Evolutionary conservation across 306 rosid species (phyloP), one percentile per base, ranked within the genome.

Genomic region (Castanospermum australe): DNA sequence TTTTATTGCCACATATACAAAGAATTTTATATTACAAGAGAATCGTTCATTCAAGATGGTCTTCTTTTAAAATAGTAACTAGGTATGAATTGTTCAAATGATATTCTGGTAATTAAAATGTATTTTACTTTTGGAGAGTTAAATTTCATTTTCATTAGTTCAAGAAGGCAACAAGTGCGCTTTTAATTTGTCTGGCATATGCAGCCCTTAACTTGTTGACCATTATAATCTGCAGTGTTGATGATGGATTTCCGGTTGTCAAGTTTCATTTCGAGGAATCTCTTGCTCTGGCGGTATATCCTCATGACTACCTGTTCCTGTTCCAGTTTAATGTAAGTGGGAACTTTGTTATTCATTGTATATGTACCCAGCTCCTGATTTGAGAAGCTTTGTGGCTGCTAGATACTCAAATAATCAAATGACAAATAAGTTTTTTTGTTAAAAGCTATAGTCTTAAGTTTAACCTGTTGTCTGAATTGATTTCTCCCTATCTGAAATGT

Each of bases 241-340:
- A 95, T 71, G 88, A 59, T 44, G 92, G 87, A 59, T 95, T 95
- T 85, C 98, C 99, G 41, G 62, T 63, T 48, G 88, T 91, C 51
- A 90, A 72, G 72, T 83, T 95, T 50, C 82, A 57, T 76, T 95
- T 95, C 75, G 91, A 81, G 70, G 83, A 69, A 44, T 81, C 91
- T 24, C 90, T 88, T 78, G 57, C 84, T 76, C 81, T 95, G 82
- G 81, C 73, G 6, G 91, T 86, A 13, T 83, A 92, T 87, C 97
- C 99, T 81, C 98, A 73, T 5, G 94, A 91, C 14, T 95, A 95
- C 75, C 80, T 95, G 57, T 95, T 95, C 75, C 80, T 95, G 57
- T 95, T 95, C 82, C 55, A 36, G 39, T 66, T 82, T 47, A 64
- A 9, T 0, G 89, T 82, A 71, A 9, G 97, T 79, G 70, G 54